These are phyloP conservation scores for Testicularia cyperi DNA, from an alignment of 1,284 basidiomycete genomes.

Conservation along the genomic window DNA sequence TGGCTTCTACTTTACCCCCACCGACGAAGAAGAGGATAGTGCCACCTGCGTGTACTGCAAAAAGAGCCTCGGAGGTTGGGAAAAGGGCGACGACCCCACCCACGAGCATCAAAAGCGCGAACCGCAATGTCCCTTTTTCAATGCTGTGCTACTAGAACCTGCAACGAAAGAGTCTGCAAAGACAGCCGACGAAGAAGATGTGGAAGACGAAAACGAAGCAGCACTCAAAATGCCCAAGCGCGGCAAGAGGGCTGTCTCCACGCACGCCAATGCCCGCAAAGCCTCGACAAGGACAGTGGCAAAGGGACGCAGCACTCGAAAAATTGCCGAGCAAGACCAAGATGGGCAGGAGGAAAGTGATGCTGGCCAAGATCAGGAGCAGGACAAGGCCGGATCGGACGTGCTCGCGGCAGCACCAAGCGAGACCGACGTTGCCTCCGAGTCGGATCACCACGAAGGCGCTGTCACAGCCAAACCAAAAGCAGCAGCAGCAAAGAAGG, in stretches of 20 bases:
- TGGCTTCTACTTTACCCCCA: constrained; percentile 56
- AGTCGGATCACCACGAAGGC: too few species aligned
- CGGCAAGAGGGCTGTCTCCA: constrained; percentile 23
- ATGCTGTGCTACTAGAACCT: constrained; percentile 4
- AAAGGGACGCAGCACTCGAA: too few species aligned
- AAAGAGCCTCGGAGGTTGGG: constrained; percentile 56
- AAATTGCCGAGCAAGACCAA: too few species aligned
- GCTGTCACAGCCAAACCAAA: not conserved
- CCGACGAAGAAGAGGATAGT: constrained; percentile 48
- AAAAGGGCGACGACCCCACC: constrained; percentile 56
- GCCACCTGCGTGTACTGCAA: constrained; percentile 58
- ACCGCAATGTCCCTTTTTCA: constrained; percentile 58
- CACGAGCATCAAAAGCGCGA: constrained; percentile 54
- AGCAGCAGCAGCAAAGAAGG: too few species aligned
- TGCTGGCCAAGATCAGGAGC: too few species aligned
- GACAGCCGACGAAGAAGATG: constrained; percentile 1
- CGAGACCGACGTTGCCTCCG: too few species aligned
- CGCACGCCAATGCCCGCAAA: constrained; percentile 12
- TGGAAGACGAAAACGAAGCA: not conserved
- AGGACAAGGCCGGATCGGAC: too few species aligned
- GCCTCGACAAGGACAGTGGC: too few species aligned
- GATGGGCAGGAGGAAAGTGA: too few species aligned
- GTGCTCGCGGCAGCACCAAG: too few species aligned
- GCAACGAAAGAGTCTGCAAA: too few species aligned
- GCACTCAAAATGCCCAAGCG: constrained; percentile 4